Evolutionary conservation across 1,139 yeast genomes (phyloP).

Genomic region (Taiozyma sp.): DNA sequence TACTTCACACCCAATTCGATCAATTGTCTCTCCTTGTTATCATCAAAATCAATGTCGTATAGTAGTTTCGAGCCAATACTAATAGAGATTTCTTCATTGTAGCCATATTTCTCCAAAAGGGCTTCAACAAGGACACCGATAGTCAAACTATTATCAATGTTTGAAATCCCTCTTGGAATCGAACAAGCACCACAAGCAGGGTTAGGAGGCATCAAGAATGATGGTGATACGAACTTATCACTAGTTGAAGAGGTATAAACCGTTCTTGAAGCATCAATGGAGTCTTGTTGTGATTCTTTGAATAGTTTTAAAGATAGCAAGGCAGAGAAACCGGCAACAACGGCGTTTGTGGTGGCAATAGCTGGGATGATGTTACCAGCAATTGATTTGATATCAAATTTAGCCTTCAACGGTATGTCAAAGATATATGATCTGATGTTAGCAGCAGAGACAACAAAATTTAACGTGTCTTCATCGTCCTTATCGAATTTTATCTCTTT

Average conservation of each 20-base stretch:
- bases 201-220: constrained; percentile 55
- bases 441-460: constrained; percentile 85
- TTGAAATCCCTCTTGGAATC: constrained; percentile 45
- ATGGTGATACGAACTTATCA: constrained; percentile 64
- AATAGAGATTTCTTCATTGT: constrained; percentile 62
- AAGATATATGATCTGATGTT: constrained; percentile 75
- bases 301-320: constrained; percentile 61
- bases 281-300: constrained; percentile 25
- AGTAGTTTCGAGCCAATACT: constrained; percentile 58
- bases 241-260: constrained; percentile 65
- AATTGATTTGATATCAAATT: constrained; percentile 85
- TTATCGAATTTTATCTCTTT: constrained; percentile 72
- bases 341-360: constrained; percentile 95
- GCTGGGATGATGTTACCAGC: constrained; percentile 99
- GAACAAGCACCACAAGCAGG: constrained; percentile 73
- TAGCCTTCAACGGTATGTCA: constrained; percentile 64
- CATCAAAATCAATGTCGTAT: constrained; percentile 88
- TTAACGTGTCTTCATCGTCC: constrained; percentile 87
- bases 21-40: constrained; percentile 50
- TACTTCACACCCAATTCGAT: constrained; percentile 47
- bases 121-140: constrained; percentile 41
- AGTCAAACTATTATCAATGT: constrained; percentile 27
- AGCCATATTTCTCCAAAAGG: constrained; percentile 44
- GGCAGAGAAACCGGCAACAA: constrained; percentile 85
- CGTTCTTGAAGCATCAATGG: constrained; percentile 36